Evolutionary conservation across 345 rosid species (phyloP), one percentile per base, ranked within the genome.

Genomic region (Moricandia moricandioides): DNA sequence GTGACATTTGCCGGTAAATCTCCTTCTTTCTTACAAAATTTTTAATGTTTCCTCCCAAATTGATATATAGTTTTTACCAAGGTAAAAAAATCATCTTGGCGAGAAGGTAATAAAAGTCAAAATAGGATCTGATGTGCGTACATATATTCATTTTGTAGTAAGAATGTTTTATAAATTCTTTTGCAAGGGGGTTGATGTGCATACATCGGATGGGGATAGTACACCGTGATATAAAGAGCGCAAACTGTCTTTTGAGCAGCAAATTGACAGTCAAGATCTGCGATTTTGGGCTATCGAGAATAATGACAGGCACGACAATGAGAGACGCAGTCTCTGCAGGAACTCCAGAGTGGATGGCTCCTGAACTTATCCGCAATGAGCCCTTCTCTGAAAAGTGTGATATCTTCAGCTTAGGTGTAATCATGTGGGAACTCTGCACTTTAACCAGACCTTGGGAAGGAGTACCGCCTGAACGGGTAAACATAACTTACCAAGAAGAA

Each of bases 371-470:
- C 51, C 91, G 96, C 21, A 92, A 88, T 52, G 97, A 92, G 61
- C 92, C 92, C 37, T 92, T 96, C 82, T 87, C 96, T n/a, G 98
- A 90, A 82, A 96, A 96, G 80, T 96, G 96, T 6, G 99, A 96
- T 79, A 96, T 92, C 79, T 96, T 96, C 84, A 96, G 98, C 84
- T 84, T 96, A 27, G 99, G 99, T 56, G 97, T 96, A n/a, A 89
- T 96, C 69, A 92, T 92, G 89, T 96, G 99, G 98, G 99, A 96
- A 75, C 93, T 96, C 64, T 92, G 89, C 84, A 91, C 97, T 13
- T 85, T 96, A 43, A 49, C 21, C 56, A 49, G 56, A 49, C 56
- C 56, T 16, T 49, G 56, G 56, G 97, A 88, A 75, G 97, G 97
- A 55, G 97, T 96, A 34, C 89, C 89, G 1, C 96, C 97, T 6